Conservation (phyloP, 1,284 basidiomycete species). For the Veloporphyrellus conicus region DNA sequence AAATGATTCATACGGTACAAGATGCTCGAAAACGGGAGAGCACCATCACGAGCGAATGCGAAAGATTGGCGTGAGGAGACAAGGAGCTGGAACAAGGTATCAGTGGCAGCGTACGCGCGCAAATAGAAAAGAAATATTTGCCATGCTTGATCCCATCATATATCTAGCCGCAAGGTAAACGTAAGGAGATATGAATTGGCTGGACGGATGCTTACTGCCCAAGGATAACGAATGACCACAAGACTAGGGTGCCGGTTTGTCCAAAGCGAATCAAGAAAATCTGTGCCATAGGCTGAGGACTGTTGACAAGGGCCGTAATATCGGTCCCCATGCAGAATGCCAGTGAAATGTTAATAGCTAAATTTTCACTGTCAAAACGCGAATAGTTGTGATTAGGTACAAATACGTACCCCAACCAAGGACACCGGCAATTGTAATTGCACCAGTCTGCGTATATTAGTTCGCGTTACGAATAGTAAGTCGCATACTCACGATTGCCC, state of each 20-base stretch:
- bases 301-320: slow-evolving; percentile 34
- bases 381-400: neutral
- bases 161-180: slow-evolving; percentile 33
- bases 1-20: slow-evolving; percentile 23
- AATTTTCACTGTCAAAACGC: neutral
- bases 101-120: too few species aligned
- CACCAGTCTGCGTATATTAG: slow-evolving; percentile 14
- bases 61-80: slow-evolving; percentile 56
- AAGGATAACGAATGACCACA: slow-evolving; percentile 29
- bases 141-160: slow-evolving; percentile 53
- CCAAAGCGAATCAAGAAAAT: slow-evolving; percentile 33
- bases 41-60: slow-evolving; percentile 48
- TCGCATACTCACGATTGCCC: slow-evolving; percentile 24
- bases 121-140: too few species aligned
- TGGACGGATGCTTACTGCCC: slow-evolving; percentile 21
- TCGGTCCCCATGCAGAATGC: slow-evolving; percentile 38
- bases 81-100: slow-evolving; percentile 38
- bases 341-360: slow-evolving; percentile 25
- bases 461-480: neutral
- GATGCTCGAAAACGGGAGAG: slow-evolving; percentile 21
- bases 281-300: slow-evolving; percentile 38
- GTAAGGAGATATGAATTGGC: neutral
- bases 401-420: slow-evolving; percentile 28
- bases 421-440: slow-evolving; percentile 17
- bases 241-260: slow-evolving; percentile 13